A percentile compares a stretch with the other conserved stretches of the same genome.
Conservation (phyloP, 805 yeast species). For the Saccharomycopsis vini region DNA sequence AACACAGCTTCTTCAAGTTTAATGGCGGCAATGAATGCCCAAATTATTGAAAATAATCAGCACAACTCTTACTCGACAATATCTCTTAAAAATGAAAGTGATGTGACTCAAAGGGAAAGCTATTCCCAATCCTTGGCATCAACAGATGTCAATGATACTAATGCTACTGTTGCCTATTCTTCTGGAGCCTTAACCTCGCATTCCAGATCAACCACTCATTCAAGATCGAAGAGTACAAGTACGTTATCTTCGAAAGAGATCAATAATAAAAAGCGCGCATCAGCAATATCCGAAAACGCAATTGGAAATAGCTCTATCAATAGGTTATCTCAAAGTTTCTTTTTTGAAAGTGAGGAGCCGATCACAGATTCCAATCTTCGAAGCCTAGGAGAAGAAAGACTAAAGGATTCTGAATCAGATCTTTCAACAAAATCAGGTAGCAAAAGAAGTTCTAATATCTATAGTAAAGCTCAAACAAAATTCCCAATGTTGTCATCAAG, state of each 20-base stretch:
- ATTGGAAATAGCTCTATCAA: slow-evolving; percentile 3
- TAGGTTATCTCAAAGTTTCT: slow-evolving; percentile 13
- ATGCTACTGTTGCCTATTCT: slow-evolving; percentile 9
- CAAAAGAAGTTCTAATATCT: slow-evolving; percentile 1
- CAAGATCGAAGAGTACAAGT: too few relatives aligned
- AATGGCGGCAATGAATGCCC: slow-evolving; percentile 3
- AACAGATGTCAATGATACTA: slow-evolving; percentile 7
- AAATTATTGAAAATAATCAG: neutral
- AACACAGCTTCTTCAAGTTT: slow-evolving; percentile 17
- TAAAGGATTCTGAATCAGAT: neutral
- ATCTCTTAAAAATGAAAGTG: neutral
- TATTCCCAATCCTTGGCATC: slow-evolving; percentile 1
- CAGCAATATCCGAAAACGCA: slow-evolving; percentile 9
- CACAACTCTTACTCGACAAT: slow-evolving; percentile 4
- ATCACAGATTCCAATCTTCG: neutral
- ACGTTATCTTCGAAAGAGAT: neutral
- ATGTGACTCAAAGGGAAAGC: slow-evolving; percentile 1
- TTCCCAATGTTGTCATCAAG: slow-evolving; percentile 12
- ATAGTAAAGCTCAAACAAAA: slow-evolving; percentile 13
- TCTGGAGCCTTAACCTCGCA: slow-evolving; percentile 9
- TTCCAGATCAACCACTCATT: slow-evolving; percentile 5
- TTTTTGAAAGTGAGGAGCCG: slow-evolving; percentile 18
- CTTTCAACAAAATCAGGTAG: too few relatives aligned
- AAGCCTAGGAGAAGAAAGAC: too few relatives aligned
- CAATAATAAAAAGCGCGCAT: slow-evolving; percentile 1